Evolutionary conservation across 2,329 filamentous ascomycete species (phyloP), one percentile per base, ranked within the genome.

Genomic region (Ophiostoma fasciatum): DNA sequence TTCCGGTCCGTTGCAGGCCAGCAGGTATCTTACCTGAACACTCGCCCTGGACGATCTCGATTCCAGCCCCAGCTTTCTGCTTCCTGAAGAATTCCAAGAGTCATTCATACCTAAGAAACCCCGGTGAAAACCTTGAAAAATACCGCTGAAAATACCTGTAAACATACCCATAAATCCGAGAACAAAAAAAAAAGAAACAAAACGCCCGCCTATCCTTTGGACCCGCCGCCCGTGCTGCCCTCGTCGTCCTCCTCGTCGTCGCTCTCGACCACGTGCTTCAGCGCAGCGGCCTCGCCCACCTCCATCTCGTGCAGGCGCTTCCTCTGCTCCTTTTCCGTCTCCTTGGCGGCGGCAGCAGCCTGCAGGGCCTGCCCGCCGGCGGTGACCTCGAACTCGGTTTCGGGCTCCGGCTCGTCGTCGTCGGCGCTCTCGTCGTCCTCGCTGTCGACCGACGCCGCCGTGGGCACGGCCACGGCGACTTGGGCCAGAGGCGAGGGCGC

Each of bases 231-330:
- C 23, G 10, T 13, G 4, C 49, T 47, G 2, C 49, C 48, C 1
- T 51, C 51, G 3, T 52, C 51, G 10, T 52, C 51, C 3, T 51
- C 51, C 2, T 51, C 47, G 1, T 50, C 47, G 5, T 48, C 44
- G 11, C 48, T 43, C 5, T 42, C 28, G 11, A 41, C 33, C 4
- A 23, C 20, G 5, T 45, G 31, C 25, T 46, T 45, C 12, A 74
- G 52, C 8, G 68, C 70, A 3, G 61, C 63, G 11, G 69, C 70
- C 48, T 74, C 70, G 38, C 63, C 66, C 3, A 70, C 63, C 45
- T 74, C 70, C 70, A 74, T 75, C 46, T 64, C 60, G 47, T 73
- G 70, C 13, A 74, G 57, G 36, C 63, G 66, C 38, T 69, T 61
- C 51, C 71, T 68, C 45, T 63, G 58, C 40, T 62, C 59, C 36